Evolutionary conservation across 1,284 basidiomycete genomes (phyloP), one percentile per base, ranked within the genome.

Genomic region (Pulveroboletus sp.): DNA sequence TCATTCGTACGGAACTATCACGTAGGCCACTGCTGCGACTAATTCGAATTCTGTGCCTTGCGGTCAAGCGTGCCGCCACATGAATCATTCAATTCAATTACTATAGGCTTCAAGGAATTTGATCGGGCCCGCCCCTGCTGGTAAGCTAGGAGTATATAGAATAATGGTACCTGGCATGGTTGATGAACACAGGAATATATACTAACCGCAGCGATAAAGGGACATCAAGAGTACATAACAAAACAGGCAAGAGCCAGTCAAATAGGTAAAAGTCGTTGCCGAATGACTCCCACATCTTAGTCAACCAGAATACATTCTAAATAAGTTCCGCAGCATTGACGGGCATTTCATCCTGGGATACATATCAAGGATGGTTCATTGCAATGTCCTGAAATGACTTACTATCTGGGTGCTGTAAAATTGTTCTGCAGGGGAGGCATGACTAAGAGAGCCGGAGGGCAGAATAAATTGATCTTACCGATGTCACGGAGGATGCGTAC

Each of bases 401-500:
- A 92, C 90, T 68, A 95, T 94, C 68, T 94, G 91, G 59, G 91
- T 92, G 74, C 87, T 89, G 75, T 92, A 92, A 77, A 88, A 92
- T 83, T 89, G 87, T 78, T 92, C 90, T 91, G 66, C 35, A 62
- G 57, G 43, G 56, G 60, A 61, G 56, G 52, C 43, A 57, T 63
- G 60, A 65, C 17, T 55, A 55, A 35, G 45, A 49, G 15, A 36
- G 47, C 35, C 35, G 22, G 28, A 39, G 15, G 29, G 51, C 36
- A 22, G 52, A 50, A 52, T 17, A 42, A 44, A 26, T 44, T 49
- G 14, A 43, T 76, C 82, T 72, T 73, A 90, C 92, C 92, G 62
- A 96, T 93, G 77, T 95, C 92, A 57, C 92, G 90, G 53, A 96
- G 81, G 64, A 95, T 93, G 60, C 89, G 86, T 65, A 95, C 91